A percentile compares a stretch with the other conserved stretches of the same genome.
Conservation (phyloP, 2,329 filamentous ascomycete species). For the Graphium sp. region DNA sequence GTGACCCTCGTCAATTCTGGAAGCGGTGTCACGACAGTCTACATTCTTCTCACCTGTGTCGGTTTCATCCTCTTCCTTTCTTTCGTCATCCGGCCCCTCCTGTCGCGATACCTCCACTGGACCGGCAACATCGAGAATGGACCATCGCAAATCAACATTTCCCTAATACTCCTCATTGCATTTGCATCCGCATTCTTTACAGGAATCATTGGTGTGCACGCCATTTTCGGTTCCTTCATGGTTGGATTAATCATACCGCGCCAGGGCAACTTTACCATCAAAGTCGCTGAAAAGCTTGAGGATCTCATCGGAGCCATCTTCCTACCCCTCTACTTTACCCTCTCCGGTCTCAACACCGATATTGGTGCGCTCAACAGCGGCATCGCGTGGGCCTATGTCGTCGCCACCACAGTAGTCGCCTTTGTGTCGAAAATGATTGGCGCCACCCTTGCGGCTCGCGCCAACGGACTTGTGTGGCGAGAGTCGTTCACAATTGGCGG, state of each 20-base stretch:
- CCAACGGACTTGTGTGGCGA: slow-evolving; percentile 70
- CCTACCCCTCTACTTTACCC: slow-evolving; percentile 80
- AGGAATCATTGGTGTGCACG: slow-evolving; percentile 75
- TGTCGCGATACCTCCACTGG: slow-evolving; percentile 56
- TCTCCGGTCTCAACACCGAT: slow-evolving; percentile 80
- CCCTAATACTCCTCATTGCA: slow-evolving; percentile 64
- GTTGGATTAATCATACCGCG: slow-evolving; percentile 82
- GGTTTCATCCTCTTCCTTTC: slow-evolving; percentile 65
- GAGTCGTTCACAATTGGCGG: slow-evolving; percentile 79
- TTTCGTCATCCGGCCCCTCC: slow-evolving; percentile 54
- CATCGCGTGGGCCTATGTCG: slow-evolving; percentile 76
- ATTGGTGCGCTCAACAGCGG: slow-evolving; percentile 69
- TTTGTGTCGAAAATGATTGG: slow-evolving; percentile 76
- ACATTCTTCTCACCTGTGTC: slow-evolving; percentile 58
- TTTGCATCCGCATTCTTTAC: slow-evolving; percentile 76
- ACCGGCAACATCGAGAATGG: slow-evolving; percentile 73
- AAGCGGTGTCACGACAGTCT: slow-evolving; percentile 68
- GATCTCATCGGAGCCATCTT: slow-evolving; percentile 76
- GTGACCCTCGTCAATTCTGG: slow-evolving; percentile 84
- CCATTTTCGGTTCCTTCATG: slow-evolving; percentile 88
- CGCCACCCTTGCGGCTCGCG: slow-evolving; percentile 59
- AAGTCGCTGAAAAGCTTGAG: slow-evolving; percentile 85
- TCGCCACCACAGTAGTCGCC: slow-evolving; percentile 67
- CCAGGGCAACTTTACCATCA: slow-evolving; percentile 79
- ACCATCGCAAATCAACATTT: slow-evolving; percentile 70